phyloP scores from a whole-genome alignment of 345 rosid genomes.

The Alliaria petiolata region DNA sequence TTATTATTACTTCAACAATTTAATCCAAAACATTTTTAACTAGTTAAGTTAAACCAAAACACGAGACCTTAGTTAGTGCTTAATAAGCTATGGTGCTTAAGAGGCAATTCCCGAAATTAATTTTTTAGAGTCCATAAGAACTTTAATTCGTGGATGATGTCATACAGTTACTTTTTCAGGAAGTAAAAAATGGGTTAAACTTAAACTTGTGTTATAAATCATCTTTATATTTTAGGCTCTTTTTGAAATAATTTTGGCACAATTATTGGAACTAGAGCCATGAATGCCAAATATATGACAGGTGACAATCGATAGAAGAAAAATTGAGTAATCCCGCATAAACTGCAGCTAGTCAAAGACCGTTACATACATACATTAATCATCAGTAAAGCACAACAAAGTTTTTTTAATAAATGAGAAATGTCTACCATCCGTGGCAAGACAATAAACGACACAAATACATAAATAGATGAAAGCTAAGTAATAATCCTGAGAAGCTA shows the following conservation, averaged over 20 bases:
- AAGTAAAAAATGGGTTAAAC: not conserved
- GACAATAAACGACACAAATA: not conserved
- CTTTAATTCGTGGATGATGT: not conserved
- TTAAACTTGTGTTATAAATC: not conserved
- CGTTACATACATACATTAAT: not conserved
- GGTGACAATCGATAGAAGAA: not conserved
- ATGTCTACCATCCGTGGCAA: not conserved
- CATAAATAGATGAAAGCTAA: not conserved
- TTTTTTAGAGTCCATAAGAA: not conserved
- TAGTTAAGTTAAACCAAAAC: not conserved
- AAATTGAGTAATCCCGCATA: not conserved
- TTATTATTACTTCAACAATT: not conserved
- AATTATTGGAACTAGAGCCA: not conserved
- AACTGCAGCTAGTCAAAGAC: not conserved
- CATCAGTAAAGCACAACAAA: not conserved
- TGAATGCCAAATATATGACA: not conserved
- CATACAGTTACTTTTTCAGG: not conserved
- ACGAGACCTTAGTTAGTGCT: not conserved
- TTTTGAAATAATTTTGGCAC: not conserved
- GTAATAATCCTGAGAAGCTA: constrained; percentile 18
- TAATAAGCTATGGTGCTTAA: not conserved
- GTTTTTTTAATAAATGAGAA: not conserved
- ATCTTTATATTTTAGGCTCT: not conserved
- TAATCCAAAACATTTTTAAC: not conserved
- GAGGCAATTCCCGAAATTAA: not conserved